phyloP scores from a whole-genome alignment of 2,329 filamentous ascomycete species.

The Nothophaeocryptopus gaeumannii region DNA sequence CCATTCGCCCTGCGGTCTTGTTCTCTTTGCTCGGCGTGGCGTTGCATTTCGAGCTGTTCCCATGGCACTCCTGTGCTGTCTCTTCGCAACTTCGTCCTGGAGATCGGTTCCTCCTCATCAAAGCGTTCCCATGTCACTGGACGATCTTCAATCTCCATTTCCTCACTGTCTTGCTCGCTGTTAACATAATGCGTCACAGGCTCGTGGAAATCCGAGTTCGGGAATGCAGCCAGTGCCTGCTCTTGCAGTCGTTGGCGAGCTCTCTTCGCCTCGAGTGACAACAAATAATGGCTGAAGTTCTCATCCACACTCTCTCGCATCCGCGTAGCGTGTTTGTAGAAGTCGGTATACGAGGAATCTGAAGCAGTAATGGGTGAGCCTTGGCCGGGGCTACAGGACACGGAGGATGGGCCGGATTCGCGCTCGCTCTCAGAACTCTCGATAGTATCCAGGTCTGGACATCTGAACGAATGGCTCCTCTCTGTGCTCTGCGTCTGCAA shows the following conservation, averaged over 20 bases:
- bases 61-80: conserved; percentile 65
- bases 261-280: conserved; percentile 75
- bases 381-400: conserved; percentile 37
- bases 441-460: conserved; percentile 61
- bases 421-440: conserved; percentile 54
- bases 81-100: conserved; percentile 40
- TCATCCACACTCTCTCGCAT: conserved; percentile 68
- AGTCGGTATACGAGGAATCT: conserved; percentile 45
- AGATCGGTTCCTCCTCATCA: conserved; percentile 38
- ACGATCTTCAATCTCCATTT: conserved; percentile 37
- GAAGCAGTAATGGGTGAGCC: conserved; percentile 46
- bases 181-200: conserved; percentile 70
- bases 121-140: conserved; percentile 37
- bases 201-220: conserved; percentile 66
- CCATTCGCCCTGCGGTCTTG: conserved; percentile 47
- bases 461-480: conserved; percentile 54
- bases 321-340: conserved; percentile 54
- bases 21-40: conserved; percentile 66
- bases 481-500: conserved; percentile 7
- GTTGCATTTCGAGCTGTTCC: conserved; percentile 78
- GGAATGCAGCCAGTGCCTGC: conserved; percentile 71
- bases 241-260: conserved; percentile 78
- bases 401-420: conserved; percentile 44
- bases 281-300: conserved; percentile 70
- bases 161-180: conserved; percentile 42